Conservation (phyloP, 371 early-diverging fungal genomes). For the Mortierella sp. region DNA sequence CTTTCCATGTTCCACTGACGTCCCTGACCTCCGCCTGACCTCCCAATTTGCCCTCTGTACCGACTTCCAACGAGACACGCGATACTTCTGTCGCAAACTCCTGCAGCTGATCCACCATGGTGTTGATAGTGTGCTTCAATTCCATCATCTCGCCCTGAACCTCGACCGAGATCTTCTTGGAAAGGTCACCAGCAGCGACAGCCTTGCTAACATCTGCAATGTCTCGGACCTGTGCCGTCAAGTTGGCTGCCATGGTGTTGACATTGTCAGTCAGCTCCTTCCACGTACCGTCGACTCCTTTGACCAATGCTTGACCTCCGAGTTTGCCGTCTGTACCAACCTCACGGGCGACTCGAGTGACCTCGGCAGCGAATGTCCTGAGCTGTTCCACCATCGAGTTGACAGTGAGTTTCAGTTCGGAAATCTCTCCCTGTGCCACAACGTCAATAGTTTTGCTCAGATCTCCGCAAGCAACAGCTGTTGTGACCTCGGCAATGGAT, state of each 20-base stretch:
- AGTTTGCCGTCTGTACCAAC: conserved; percentile 65
- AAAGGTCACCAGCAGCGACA: conserved; percentile 59
- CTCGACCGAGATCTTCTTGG: conserved; percentile 58
- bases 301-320: conserved; percentile 62
- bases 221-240: conserved; percentile 62
- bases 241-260: conserved; percentile 60
- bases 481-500: conserved; percentile 63
- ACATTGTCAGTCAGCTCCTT: conserved; percentile 65
- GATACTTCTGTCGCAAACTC: conserved; percentile 61
- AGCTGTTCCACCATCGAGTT: conserved; percentile 65
- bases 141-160: conserved; percentile 65
- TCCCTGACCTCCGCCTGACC: conserved; percentile 2
- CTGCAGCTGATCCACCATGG: conserved; percentile 59
- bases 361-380: conserved; percentile 67
- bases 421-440: conserved; percentile 56
- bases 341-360: conserved; percentile 66
- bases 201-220: conserved; percentile 57
- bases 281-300: conserved; percentile 68
- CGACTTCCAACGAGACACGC: conserved; percentile 56
- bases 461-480: conserved; percentile 65
- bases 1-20: conserved; percentile 1
- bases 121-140: conserved; percentile 62
- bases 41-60: not conserved
- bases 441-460: conserved; percentile 61
- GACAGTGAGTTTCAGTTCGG: conserved; percentile 59